Conservation (phyloP, 495 filamentous ascomycete species). For the Corynascus novoguineensis region DNA sequence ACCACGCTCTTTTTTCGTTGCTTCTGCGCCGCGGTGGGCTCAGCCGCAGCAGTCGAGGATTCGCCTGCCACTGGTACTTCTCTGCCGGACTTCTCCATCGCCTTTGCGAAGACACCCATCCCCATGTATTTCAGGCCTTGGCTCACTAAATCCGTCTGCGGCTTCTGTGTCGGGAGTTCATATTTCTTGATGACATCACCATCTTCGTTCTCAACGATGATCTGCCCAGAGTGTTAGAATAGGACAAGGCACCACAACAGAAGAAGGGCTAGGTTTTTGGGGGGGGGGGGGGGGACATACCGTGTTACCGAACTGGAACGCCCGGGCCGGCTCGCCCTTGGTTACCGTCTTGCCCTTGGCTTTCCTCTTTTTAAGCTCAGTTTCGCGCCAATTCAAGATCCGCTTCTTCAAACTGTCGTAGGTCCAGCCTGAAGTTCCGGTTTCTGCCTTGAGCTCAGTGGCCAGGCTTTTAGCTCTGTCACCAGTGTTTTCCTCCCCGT, state of each 20-base stretch:
- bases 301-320: constrained; percentile 92
- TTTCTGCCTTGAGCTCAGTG: constrained; percentile 42
- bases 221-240: constrained; percentile 38
- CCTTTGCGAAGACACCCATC: constrained; percentile 40
- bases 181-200: constrained; percentile 98
- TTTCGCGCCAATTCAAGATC: constrained; percentile 49
- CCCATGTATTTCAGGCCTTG: constrained; percentile 44
- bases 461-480: constrained; percentile 31
- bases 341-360: constrained; percentile 46
- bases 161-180: constrained; percentile 60
- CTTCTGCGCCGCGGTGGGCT: constrained; percentile 26
- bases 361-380: constrained; percentile 56
- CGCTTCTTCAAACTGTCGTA: constrained; percentile 42
- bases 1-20: constrained; percentile 35
- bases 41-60: constrained; percentile 35
- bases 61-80: constrained; percentile 52
- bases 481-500: constrained; percentile 30
- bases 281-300: too few species aligned
- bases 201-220: constrained; percentile 96
- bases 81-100: constrained; percentile 29
- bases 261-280: background rate
- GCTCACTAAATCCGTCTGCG: constrained; percentile 37
- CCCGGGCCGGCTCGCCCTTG: constrained; percentile 62
- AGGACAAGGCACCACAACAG: background rate
- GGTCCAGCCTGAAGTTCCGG: constrained; percentile 39